Evolutionary conservation across 2,329 filamentous ascomycete species (phyloP).

Genomic region (Truncatella angustata): DNA sequence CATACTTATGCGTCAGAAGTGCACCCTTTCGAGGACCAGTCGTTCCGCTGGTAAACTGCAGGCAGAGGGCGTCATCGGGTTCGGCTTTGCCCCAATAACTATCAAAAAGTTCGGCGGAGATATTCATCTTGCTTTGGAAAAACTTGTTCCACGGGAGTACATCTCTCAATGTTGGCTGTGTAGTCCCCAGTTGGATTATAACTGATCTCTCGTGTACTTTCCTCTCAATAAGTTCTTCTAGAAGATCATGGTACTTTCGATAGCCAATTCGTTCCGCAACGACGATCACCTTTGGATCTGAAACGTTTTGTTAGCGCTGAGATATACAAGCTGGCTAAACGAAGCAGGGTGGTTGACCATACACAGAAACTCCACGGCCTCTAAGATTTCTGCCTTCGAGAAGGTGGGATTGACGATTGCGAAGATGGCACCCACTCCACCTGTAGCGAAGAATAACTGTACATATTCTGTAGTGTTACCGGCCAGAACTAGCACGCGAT

Average conservation of each 20-base stretch:
- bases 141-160: not conserved
- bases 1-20: not conserved
- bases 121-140: not conserved
- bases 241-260: not conserved
- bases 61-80: not conserved
- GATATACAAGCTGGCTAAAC: not conserved
- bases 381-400: not conserved
- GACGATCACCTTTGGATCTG: not conserved
- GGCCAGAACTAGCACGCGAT: not conserved
- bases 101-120: not conserved
- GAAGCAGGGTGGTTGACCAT: not conserved
- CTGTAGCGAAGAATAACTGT: not conserved
- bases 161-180: not conserved
- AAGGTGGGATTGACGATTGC: not conserved
- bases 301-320: not conserved
- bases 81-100: not conserved
- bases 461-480: not conserved
- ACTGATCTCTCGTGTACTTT: not conserved
- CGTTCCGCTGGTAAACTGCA: not conserved
- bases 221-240: not conserved
- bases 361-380: not conserved
- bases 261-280: not conserved
- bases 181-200: not conserved
- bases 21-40: not conserved
- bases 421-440: not conserved